phyloP scores from a whole-genome alignment of 108 stramenopile genomes.

The Skeletonema potamos region DNA sequence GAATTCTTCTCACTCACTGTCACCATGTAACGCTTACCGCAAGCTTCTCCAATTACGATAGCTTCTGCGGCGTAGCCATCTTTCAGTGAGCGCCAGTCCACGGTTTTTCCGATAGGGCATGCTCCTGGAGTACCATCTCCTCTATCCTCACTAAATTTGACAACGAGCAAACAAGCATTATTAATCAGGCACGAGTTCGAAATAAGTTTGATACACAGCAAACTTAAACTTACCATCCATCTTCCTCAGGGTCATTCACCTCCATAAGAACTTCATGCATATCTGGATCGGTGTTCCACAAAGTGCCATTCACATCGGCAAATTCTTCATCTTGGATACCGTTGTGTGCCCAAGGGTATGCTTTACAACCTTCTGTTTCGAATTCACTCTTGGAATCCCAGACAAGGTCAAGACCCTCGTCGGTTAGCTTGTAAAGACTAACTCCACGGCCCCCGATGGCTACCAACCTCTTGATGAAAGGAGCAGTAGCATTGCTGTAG shows the following conservation, averaged over 20 bases:
- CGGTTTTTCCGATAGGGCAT: constrained; percentile 36
- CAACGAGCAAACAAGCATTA: constrained; percentile 1
- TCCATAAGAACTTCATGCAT: constrained; percentile 42
- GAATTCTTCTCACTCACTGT: constrained; percentile 46
- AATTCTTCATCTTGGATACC: constrained; percentile 55
- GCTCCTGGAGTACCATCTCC: constrained; percentile 44
- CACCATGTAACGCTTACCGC: constrained; percentile 30
- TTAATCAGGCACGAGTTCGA: not conserved
- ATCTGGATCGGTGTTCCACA: constrained; percentile 21
- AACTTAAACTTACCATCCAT: constrained; percentile 27
- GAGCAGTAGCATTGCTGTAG: constrained; percentile 42
- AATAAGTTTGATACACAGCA: not conserved
- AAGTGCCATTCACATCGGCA: constrained; percentile 24
- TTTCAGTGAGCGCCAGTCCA: constrained; percentile 39
- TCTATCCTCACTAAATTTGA: constrained; percentile 29
- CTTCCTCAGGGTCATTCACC: constrained; percentile 46
- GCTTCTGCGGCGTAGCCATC: constrained; percentile 39
- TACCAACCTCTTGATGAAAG: constrained; percentile 38
- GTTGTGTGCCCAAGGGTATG: constrained; percentile 59
- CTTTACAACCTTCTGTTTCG: constrained; percentile 40
- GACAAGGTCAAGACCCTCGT: constrained; percentile 24
- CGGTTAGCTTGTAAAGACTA: constrained; percentile 33
- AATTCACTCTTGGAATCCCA: constrained; percentile 37
- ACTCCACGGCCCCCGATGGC: constrained; percentile 53
- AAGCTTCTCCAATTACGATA: constrained; percentile 31